A percentile compares a stretch with the other conserved stretches of the same genome.
Evolutionary conservation across 306 rosid genomes (phyloP).

Genomic region (Cicer arietinum): DNA sequence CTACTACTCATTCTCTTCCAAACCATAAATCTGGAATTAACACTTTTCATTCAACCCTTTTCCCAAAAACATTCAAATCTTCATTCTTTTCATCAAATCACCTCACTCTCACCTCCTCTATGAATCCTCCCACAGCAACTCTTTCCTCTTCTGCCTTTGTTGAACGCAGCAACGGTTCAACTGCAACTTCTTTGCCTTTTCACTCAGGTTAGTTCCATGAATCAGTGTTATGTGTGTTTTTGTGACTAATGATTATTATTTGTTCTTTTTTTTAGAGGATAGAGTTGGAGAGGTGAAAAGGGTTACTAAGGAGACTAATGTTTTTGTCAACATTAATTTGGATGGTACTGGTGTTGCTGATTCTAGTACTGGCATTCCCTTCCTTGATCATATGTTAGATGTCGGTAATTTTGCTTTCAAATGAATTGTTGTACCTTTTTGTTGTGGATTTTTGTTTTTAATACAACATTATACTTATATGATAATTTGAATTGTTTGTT

Average conservation of each 20-base stretch:
- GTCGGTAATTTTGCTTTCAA: slow-evolving; percentile 53
- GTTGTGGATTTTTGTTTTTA: neutral
- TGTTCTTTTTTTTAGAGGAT: slow-evolving; percentile 53
- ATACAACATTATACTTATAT: neutral
- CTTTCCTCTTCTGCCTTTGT: slow-evolving; percentile 49
- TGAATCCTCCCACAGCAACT: slow-evolving; percentile 45
- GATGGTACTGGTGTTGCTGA: slow-evolving; percentile 89
- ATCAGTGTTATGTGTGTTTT: neutral
- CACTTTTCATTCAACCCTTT: neutral
- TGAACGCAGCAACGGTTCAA: slow-evolving; percentile 52
- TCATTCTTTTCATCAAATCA: slow-evolving; percentile 40
- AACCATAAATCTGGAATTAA: neutral
- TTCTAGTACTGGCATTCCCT: slow-evolving; percentile 79
- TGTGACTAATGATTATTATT: neutral
- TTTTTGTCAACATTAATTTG: slow-evolving; percentile 76
- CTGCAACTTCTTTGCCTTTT: slow-evolving; percentile 42
- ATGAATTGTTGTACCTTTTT: neutral
- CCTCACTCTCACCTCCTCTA: slow-evolving; percentile 37
- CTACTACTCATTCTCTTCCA: neutral
- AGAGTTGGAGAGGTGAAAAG: slow-evolving; percentile 87
- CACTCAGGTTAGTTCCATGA: slow-evolving; percentile 46
- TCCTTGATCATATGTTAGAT: slow-evolving; percentile 95
- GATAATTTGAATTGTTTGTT: neutral
- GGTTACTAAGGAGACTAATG: slow-evolving; percentile 82
- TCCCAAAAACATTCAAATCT: neutral